Conservation (phyloP, 1,284 basidiomycete genomes). For the Hypsizygus ulmarius region DNA sequence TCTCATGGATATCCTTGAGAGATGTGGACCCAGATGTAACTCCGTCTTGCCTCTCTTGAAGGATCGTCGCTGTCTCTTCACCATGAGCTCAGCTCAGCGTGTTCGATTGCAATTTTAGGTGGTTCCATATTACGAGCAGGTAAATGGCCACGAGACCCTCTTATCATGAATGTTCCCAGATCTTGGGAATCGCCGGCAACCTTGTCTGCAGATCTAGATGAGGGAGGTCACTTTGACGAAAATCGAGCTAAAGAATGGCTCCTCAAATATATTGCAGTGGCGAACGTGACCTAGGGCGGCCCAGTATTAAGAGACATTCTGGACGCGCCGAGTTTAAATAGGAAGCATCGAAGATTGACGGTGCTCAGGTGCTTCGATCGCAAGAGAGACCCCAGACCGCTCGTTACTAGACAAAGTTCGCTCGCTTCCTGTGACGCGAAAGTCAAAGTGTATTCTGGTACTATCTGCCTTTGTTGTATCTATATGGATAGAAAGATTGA, state of each 20-base stretch:
- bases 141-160: slow-evolving; percentile 14
- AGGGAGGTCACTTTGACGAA: background rate
- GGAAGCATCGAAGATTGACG: no score
- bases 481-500: background rate
- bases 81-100: background rate
- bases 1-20: no score
- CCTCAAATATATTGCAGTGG: slow-evolving; percentile 4
- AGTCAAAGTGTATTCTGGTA: background rate
- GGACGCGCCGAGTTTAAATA: background rate
- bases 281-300: slow-evolving; percentile 14
- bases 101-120: slow-evolving; percentile 1
- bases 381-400: no score
- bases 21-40: no score
- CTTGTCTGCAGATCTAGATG: slow-evolving; percentile 16
- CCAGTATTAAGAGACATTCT: slow-evolving; percentile 2
- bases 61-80: background rate
- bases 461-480: background rate
- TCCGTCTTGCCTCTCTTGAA: background rate
- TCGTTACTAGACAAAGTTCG: no score
- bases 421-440: background rate
- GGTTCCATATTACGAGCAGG: slow-evolving; percentile 7
- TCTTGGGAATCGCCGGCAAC: slow-evolving; percentile 1
- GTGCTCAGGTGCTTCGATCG: no score
- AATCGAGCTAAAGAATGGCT: background rate
- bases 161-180: slow-evolving; percentile 6